A percentile compares a stretch with the other conserved stretches of the same genome.
Conservation (phyloP, 2,329 filamentous ascomycete genomes). For the Penicillium aurantiogriseum region DNA sequence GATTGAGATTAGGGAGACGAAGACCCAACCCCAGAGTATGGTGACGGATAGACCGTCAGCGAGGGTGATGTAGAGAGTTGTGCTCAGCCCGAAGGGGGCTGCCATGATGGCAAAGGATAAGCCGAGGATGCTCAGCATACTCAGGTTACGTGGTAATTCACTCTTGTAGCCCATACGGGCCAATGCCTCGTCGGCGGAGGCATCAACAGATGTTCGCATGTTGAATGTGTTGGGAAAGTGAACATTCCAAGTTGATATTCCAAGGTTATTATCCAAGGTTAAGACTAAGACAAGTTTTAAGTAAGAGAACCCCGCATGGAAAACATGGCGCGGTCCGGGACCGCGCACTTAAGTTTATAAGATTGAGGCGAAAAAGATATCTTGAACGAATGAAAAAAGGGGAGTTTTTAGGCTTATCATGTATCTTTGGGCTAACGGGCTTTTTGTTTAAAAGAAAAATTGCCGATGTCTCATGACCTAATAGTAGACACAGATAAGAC, state of each 20-base stretch:
- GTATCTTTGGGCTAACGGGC: not conserved
- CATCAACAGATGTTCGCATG: slow-evolving; percentile 29
- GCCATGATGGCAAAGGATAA: slow-evolving; percentile 75
- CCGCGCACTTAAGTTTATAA: slow-evolving; percentile 14
- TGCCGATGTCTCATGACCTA: not conserved
- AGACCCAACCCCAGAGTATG: slow-evolving; percentile 68
- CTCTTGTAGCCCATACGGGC: slow-evolving; percentile 67
- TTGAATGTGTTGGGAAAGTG: slow-evolving; percentile 8
- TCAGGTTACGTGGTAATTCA: slow-evolving; percentile 64
- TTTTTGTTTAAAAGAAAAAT: not conserved
- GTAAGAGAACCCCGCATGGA: slow-evolving; percentile 23
- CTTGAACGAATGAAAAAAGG: not conserved
- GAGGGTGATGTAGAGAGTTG: slow-evolving; percentile 67
- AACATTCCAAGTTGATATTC: not conserved
- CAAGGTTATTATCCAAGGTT: not conserved
- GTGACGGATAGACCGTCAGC: slow-evolving; percentile 68
- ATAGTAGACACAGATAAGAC: not conserved
- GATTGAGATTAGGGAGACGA: slow-evolving; percentile 63
- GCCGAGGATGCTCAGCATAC: slow-evolving; percentile 68
- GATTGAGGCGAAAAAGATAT: not conserved
- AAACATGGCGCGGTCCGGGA: slow-evolving; percentile 23
- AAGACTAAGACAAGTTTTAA: not conserved
- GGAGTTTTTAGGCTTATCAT: not conserved
- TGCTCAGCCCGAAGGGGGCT: slow-evolving; percentile 65
- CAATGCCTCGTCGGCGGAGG: slow-evolving; percentile 58